Percentiles rank a stretch among this genome's conserved stretches.
phyloP scores from a whole-genome alignment of 768 basidiomycete species.

The Ramaria rubella region DNA sequence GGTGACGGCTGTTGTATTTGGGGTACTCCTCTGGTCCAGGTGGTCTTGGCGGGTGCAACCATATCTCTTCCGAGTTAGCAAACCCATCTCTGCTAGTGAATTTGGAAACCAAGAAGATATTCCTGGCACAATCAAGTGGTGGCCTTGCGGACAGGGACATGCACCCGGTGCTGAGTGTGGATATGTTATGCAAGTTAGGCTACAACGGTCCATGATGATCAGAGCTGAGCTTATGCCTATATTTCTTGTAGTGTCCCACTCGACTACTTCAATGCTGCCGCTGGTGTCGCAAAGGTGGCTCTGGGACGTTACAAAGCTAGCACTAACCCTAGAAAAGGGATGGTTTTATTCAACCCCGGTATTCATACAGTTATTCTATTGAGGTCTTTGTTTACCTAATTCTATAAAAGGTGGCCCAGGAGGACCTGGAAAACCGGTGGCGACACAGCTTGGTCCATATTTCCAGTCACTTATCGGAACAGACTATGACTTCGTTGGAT shows the following conservation, averaged over 20 bases:
- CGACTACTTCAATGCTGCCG: constrained; percentile 1
- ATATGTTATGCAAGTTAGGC: constrained; percentile 2
- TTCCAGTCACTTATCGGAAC: constrained; percentile 6
- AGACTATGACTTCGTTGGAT: constrained; percentile 15
- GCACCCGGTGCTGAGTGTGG: constrained; percentile 2
- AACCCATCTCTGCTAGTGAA: no score
- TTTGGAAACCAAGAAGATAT: no score
- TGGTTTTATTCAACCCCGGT: constrained; percentile 2
- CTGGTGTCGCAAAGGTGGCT: constrained; percentile 5
- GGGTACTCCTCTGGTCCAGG: no score
- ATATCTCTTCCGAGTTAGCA: no score
- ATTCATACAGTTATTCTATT: background rate
- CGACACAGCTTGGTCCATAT: background rate
- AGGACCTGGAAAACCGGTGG: background rate
- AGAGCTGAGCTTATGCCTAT: background rate
- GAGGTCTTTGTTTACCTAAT: background rate
- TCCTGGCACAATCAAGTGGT: constrained; percentile 5
- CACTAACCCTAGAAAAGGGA: background rate
- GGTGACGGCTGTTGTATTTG: no score
- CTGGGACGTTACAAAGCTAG: constrained; percentile 6
- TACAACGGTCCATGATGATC: background rate
- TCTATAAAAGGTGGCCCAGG: constrained; percentile 7
- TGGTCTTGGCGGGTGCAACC: no score
- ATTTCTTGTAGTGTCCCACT: background rate
- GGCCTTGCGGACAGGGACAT: background rate